Evolutionary conservation across 352 stramenopile genomes (phyloP), one percentile per base, ranked within the genome.

Genomic region (Pythium pyrilobum): DNA sequence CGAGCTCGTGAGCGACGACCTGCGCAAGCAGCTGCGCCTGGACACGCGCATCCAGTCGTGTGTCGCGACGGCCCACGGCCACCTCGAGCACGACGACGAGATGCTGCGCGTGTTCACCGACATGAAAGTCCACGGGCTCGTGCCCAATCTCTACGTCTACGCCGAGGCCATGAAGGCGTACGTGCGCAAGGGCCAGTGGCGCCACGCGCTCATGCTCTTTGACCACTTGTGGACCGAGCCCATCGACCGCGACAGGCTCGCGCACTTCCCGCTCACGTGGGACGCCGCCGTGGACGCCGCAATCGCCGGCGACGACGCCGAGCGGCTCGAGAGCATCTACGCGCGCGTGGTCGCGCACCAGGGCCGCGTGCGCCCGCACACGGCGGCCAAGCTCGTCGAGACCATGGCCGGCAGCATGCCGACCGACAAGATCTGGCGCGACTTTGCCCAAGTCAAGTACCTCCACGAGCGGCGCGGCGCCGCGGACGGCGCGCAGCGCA

Each of bases 111-210:
- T 87, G 29, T 90, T 90, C 37, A 86, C 75, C 31, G 53, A 45
- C 31, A 90, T 90, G 80, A 90, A 90, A 39, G 63, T 90, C 43
- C 66, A 76, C 23, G 80, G 77, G 1, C 55, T 90, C 59, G 56
- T 72, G 41, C 77, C 77, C 5, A 88, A 83, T 57, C 38, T 88
- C 18, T 72, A 86, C 52, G 77, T 88, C 16, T 87, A 90, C 50
- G 77, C 74, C 3, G 75, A 86, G 46, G 80, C 80, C 12, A 68
- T 90, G 69, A 67, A 72, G 47, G 77, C 80, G 20, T 90, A 90
- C 58, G 80, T 85, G 21, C 60, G 64, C 15, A 67, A 76, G 50
- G 71, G 62, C 43, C 71, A 88, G 53, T 88, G 77, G 80, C 69
- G 74, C 11, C 72, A 88, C 64, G 70, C 80, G 32, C 52, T 90